A percentile compares a stretch with the other conserved stretches of the same genome.
These are phyloP conservation scores for Pythium oligandrum DNA, from an alignment of 352 stramenopile species.

Conservation along the genomic window DNA sequence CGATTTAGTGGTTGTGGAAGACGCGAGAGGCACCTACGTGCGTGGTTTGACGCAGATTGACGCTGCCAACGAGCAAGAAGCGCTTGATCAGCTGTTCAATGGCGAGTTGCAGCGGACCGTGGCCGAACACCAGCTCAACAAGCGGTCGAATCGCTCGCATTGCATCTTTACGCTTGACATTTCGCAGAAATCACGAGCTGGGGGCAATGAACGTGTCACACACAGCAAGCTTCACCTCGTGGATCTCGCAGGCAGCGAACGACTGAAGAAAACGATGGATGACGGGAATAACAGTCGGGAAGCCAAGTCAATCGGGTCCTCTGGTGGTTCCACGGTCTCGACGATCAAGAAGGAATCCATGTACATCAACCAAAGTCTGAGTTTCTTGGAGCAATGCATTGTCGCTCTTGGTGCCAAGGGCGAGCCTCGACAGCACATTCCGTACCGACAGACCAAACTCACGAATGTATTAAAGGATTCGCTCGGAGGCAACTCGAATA, in stretches of 20 bases:
- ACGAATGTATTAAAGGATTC: constrained; percentile 92
- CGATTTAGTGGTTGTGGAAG: constrained; percentile 85
- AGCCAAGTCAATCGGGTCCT: neutral
- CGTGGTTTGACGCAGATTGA: constrained; percentile 86
- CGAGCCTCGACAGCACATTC: constrained; percentile 62
- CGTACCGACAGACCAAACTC: constrained; percentile 94
- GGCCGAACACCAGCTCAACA: constrained; percentile 93
- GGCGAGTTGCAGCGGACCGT: constrained; percentile 91
- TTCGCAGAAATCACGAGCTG: constrained; percentile 77
- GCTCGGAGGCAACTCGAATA: constrained; percentile 95
- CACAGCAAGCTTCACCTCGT: constrained; percentile 93
- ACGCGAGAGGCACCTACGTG: constrained; percentile 77
- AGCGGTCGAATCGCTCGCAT: constrained; percentile 92
- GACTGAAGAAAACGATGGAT: constrained; percentile 91
- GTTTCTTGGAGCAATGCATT: constrained; percentile 94
- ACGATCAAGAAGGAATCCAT: constrained; percentile 96
- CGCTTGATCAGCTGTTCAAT: constrained; percentile 89
- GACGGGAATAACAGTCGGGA: constrained; percentile 23
- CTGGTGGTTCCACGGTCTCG: constrained; percentile 17
- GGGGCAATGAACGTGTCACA: constrained; percentile 67
- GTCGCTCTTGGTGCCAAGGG: constrained; percentile 78
- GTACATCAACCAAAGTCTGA: constrained; percentile 97
- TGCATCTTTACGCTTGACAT: constrained; percentile 92
- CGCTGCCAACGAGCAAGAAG: constrained; percentile 75
- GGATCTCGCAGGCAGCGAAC: constrained; percentile 93